A percentile compares a stretch with the other conserved stretches of the same genome.
Conservation (phyloP, 768 basidiomycete species). For the Podaxis sp. region DNA sequence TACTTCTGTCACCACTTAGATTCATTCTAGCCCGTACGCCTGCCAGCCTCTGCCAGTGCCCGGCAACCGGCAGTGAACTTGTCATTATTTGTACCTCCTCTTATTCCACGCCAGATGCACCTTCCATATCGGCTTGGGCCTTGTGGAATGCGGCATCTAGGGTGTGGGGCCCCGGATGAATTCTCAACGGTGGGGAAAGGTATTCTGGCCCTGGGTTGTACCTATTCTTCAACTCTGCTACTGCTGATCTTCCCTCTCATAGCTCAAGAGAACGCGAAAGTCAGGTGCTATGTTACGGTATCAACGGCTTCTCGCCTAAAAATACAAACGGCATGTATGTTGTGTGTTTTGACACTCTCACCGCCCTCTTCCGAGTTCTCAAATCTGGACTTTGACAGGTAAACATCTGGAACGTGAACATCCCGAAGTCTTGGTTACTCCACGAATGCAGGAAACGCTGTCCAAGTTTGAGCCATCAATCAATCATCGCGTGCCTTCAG, state of each 20-base stretch:
- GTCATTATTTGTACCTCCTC: no score
- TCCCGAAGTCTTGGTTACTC: not conserved
- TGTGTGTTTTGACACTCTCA: not conserved
- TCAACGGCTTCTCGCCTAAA: not conserved
- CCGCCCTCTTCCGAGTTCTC: not conserved
- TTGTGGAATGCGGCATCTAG: no score
- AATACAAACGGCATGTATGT: not conserved
- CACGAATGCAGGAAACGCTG: not conserved
- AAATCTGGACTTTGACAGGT: not conserved
- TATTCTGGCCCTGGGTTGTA: not conserved
- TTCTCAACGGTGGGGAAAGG: not conserved
- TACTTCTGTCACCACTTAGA: not conserved
- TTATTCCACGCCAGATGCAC: no score
- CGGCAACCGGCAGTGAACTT: not conserved
- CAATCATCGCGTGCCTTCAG: not conserved
- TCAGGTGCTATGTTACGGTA: not conserved
- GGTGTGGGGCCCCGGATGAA: not conserved
- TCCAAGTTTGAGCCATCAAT: conserved; percentile 1
- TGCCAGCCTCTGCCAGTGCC: not conserved
- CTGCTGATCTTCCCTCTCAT: not conserved
- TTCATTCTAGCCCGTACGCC: not conserved
- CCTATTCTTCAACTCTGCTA: not conserved
- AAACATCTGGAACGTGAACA: not conserved
- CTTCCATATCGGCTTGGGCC: no score
- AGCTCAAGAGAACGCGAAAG: not conserved